These are phyloP conservation scores for Leishmania aethiopica DNA, from an alignment of 208 protist genomes.

Conservation along the genomic window DNA sequence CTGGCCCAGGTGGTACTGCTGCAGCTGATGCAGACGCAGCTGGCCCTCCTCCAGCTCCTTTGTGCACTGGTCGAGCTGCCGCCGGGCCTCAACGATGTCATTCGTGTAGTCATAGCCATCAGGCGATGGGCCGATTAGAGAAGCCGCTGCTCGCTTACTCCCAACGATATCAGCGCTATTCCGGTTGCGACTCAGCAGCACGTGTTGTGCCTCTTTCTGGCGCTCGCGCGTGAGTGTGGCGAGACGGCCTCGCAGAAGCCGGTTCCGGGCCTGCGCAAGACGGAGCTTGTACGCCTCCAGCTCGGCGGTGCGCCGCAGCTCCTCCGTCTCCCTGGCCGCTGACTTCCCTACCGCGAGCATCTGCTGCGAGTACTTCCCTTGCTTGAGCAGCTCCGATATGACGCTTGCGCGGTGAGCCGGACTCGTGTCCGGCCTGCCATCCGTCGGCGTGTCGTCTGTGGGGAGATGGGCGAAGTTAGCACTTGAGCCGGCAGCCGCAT, in stretches of 20 bases:
- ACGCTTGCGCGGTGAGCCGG: slow-evolving; percentile 6
- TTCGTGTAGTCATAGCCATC: slow-evolving; percentile 28
- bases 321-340: slow-evolving; percentile 21
- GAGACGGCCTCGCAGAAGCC: slow-evolving; percentile 38
- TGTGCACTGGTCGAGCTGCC: slow-evolving; percentile 46
- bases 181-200: neutral
- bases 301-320: slow-evolving; percentile 44
- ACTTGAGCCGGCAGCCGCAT: neutral
- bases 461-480: neutral
- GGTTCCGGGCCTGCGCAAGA: slow-evolving; percentile 46
- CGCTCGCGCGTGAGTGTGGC: slow-evolving; percentile 32
- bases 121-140: neutral
- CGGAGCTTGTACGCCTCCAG: slow-evolving; percentile 56
- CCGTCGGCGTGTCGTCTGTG: neutral
- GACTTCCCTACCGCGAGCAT: slow-evolving; percentile 20
- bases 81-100: slow-evolving; percentile 39
- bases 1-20: slow-evolving; percentile 61
- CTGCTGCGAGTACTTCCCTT: slow-evolving; percentile 30
- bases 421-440: neutral
- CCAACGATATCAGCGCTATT: no score
- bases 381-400: slow-evolving; percentile 16
- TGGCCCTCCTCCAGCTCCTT: slow-evolving; percentile 43
- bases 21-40: slow-evolving; percentile 46
- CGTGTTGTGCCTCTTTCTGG: neutral
- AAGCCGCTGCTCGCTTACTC: neutral